Percentiles rank a stretch among this genome's conserved stretches.
phyloP scores from a whole-genome alignment of 2,329 filamentous ascomycete genomes.

The Aspergillus proliferans region DNA sequence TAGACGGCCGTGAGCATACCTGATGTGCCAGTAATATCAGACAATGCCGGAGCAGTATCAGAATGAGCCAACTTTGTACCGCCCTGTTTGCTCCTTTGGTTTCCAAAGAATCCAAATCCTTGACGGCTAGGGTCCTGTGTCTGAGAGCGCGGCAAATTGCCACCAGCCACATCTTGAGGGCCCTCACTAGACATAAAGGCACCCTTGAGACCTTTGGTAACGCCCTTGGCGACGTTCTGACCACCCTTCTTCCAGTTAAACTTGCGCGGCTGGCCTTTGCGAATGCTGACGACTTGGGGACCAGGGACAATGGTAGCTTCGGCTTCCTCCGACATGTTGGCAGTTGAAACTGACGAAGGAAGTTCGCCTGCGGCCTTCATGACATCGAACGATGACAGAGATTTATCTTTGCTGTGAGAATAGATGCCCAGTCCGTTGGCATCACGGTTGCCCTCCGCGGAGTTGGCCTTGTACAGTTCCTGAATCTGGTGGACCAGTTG shows the following conservation, averaged over 20 bases:
- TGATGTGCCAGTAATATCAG: constrained; percentile 24
- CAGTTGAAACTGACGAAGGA: constrained; percentile 52
- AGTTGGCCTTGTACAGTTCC: constrained; percentile 75
- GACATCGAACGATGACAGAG: constrained; percentile 37
- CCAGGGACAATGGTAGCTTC: constrained; percentile 57
- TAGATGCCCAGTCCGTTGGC: constrained; percentile 59
- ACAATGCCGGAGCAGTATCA: constrained; percentile 37
- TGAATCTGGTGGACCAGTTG: constrained; percentile 92
- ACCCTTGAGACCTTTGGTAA: constrained; percentile 88
- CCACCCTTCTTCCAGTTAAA: constrained; percentile 99
- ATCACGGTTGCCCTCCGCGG: constrained; percentile 28
- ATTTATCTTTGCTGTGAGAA: constrained; percentile 49
- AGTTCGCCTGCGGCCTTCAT: constrained; percentile 45
- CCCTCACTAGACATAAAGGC: constrained; percentile 69
- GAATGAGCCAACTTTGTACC: constrained; percentile 37
- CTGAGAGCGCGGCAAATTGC: constrained; percentile 32
- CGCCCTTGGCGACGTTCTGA: constrained; percentile 87
- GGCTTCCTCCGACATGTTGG: constrained; percentile 56
- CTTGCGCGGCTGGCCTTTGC: constrained; percentile 89
- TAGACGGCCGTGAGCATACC: constrained; percentile 25
- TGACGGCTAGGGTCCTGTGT: constrained; percentile 46
- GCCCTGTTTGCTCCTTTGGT: constrained; percentile 39
- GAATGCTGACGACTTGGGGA: constrained; percentile 91
- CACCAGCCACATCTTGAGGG: constrained; percentile 19
- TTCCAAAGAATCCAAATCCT: constrained; percentile 66